Conservation (phyloP, 352 stramenopile species). For the Phytophthora pini region DNA sequence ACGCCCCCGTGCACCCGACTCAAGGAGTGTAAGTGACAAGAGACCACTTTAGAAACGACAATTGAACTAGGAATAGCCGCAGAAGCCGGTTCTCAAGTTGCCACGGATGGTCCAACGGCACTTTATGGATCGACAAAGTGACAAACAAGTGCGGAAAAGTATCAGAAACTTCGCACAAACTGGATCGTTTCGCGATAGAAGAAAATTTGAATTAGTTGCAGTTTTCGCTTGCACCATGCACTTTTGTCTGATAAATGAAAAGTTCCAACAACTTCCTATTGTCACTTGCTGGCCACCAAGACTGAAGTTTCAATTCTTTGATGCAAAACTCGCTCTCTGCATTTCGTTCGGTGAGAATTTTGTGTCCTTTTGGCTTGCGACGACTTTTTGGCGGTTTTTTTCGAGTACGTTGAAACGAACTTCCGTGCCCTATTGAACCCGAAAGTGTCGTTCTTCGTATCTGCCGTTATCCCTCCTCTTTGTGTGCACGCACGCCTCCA, state of each 20-base stretch:
- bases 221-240: not conserved
- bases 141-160: constrained; percentile 21
- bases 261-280: not conserved
- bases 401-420: constrained; percentile 34
- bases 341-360: too few relatives aligned
- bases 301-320: too few relatives aligned
- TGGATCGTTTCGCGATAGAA: constrained; percentile 25
- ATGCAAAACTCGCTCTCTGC: constrained; percentile 21
- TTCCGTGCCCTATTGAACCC: constrained; percentile 16
- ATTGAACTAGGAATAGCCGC: not conserved
- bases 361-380: constrained; percentile 1
- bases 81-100: constrained; percentile 10
- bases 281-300: not conserved
- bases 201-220: not conserved
- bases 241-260: too few relatives aligned
- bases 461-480: constrained; percentile 14
- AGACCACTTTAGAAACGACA: not conserved
- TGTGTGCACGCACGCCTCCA: constrained; percentile 11
- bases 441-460: not conserved
- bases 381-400: constrained; percentile 20
- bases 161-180: constrained; percentile 24
- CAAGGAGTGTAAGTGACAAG: constrained; percentile 27
- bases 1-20: constrained; percentile 52
- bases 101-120: constrained; percentile 10
- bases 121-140: constrained; percentile 1